Evolutionary conservation across 1,139 yeast species (phyloP).

Genomic region (Taphrina confusa): DNA sequence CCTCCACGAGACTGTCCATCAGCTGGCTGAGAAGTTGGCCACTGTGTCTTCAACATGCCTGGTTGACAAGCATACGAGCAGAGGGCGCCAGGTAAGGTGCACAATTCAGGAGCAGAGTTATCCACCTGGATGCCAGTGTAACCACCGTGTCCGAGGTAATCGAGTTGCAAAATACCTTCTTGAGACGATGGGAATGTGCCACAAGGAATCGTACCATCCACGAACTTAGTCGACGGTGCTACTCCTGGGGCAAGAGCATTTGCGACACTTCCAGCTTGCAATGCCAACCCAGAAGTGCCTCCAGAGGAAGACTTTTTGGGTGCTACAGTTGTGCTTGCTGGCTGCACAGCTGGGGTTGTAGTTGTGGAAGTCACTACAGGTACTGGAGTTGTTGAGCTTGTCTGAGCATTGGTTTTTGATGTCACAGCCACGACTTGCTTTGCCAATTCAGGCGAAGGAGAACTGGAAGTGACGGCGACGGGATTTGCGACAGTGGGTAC

Average conservation of each 20-base stretch:
- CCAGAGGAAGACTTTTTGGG: background rate
- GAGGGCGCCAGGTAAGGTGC: conserved; percentile 75
- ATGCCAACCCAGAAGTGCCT: conserved; percentile 2
- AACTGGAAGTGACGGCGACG: conserved; percentile 47
- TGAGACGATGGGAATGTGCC: conserved; percentile 80
- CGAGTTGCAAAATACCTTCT: conserved; percentile 76
- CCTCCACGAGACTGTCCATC: conserved; percentile 93
- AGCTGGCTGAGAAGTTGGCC: conserved; percentile 84
- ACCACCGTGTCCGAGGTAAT: conserved; percentile 83
- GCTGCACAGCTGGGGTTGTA: background rate
- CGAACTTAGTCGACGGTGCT: conserved; percentile 59
- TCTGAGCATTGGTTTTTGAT: background rate
- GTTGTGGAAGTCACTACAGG: conserved; percentile 2
- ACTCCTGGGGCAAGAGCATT: conserved; percentile 17
- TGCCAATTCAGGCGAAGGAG: background rate
- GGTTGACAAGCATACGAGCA: conserved; percentile 96
- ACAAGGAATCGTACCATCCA: conserved; percentile 80
- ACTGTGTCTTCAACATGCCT: conserved; percentile 96
- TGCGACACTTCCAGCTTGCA: conserved; percentile 16
- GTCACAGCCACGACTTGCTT: background rate
- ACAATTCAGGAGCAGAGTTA: conserved; percentile 54
- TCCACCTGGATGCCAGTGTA: conserved; percentile 78
- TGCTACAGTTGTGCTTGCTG: background rate
- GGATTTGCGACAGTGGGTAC: conserved; percentile 47
- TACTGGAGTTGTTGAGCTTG: background rate